Conservation (phyloP, 2,329 filamentous ascomycete species). For the Mycocentrospora acerina region DNA sequence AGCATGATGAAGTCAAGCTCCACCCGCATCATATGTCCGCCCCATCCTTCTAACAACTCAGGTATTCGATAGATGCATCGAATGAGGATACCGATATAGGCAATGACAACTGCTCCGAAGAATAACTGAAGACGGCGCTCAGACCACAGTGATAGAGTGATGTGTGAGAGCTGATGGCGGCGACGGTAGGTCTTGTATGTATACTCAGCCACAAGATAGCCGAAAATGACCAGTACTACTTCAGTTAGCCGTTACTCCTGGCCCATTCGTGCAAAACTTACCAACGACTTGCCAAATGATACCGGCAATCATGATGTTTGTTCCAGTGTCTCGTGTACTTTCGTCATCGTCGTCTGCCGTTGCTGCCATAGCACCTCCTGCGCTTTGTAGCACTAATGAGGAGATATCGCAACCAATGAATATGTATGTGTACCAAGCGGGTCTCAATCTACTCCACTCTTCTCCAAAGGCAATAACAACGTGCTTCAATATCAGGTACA, state of each 20-base stretch:
- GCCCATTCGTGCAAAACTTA: slow-evolving; percentile 14
- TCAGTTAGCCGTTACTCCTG: slow-evolving; percentile 2
- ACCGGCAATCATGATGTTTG: slow-evolving; percentile 58
- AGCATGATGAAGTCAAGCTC: slow-evolving; percentile 52
- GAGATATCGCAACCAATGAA: slow-evolving; percentile 60
- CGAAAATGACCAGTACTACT: slow-evolving; percentile 51
- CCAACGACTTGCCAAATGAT: slow-evolving; percentile 58
- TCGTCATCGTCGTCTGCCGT: slow-evolving; percentile 45
- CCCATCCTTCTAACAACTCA: slow-evolving; percentile 49
- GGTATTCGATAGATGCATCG: slow-evolving; percentile 51
- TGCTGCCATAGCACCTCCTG: slow-evolving; percentile 58
- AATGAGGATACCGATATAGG: slow-evolving; percentile 48
- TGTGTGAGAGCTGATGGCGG: slow-evolving; percentile 12
- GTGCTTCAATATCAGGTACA: slow-evolving; percentile 58
- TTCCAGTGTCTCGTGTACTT: slow-evolving; percentile 45
- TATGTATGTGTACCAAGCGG: slow-evolving; percentile 55
- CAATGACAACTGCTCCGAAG: slow-evolving; percentile 32
- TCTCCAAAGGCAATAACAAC: slow-evolving; percentile 56
- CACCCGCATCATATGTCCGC: slow-evolving; percentile 46
- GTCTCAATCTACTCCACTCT: slow-evolving; percentile 22
- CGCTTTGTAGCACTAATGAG: slow-evolving; percentile 58
- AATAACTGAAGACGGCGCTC: slow-evolving; percentile 21
- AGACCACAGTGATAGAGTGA: slow-evolving; percentile 12
- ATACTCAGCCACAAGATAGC: slow-evolving; percentile 42
- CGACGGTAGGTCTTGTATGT: slow-evolving; percentile 20